Evolutionary conservation across 2,329 filamentous ascomycete species (phyloP).

Genomic region (Colletotrichum limetticola): DNA sequence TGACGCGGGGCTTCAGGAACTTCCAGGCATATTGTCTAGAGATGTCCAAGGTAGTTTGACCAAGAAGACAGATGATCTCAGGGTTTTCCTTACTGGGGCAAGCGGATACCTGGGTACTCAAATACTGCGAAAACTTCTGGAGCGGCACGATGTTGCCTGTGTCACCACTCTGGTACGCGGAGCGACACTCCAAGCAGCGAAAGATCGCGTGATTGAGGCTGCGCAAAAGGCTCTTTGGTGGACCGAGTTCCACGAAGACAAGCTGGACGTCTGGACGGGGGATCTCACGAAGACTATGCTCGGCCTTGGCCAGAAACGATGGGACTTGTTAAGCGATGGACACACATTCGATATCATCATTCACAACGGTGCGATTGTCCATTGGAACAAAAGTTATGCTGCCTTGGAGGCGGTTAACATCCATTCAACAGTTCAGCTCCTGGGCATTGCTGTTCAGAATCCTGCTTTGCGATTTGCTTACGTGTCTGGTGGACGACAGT

Average conservation of each 20-base stretch:
- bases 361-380: conserved; percentile 17
- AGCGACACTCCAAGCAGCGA: not conserved
- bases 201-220: not conserved
- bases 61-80: not conserved
- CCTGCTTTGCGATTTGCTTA: not conserved
- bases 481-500: conserved; percentile 22
- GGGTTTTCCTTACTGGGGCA: conserved; percentile 13
- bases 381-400: conserved; percentile 28
- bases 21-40: not conserved
- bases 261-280: conserved; percentile 15
- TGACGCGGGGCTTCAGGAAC: not conserved
- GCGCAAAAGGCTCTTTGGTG: conserved; percentile 8
- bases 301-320: not conserved
- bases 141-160: not conserved
- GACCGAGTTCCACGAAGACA: conserved; percentile 19
- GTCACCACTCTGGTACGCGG: conserved; percentile 6
- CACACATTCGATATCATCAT: not conserved
- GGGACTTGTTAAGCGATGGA: not conserved
- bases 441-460: not conserved
- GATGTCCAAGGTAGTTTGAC: too few relatives aligned
- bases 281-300: not conserved
- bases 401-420: conserved; percentile 15
- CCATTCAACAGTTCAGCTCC: not conserved
- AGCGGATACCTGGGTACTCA: conserved; percentile 23
- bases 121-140: conserved; percentile 16